Percentiles rank a stretch among this genome's conserved stretches.
phyloP scores from a whole-genome alignment of 169 alveolate genomes.

The Cryptosporidium bovis region DNA sequence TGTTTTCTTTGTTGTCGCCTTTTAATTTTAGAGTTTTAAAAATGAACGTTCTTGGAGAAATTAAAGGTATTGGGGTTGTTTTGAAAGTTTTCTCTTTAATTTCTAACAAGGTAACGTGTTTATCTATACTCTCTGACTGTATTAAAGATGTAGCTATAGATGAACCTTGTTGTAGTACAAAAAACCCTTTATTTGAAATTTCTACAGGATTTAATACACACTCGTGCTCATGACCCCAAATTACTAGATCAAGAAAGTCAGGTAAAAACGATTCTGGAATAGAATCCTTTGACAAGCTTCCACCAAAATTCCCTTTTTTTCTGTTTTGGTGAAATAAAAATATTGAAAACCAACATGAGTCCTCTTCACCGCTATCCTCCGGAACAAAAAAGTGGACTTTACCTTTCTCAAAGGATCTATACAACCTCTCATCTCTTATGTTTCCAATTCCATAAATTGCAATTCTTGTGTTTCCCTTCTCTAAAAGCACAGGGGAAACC shows the following conservation, averaged over 20 bases:
- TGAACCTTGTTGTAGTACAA: constrained; percentile 92
- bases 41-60: constrained; percentile 89
- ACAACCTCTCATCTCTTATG: constrained; percentile 93
- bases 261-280: constrained; percentile 90
- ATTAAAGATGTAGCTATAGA: constrained; percentile 94
- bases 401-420: constrained; percentile 88
- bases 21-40: constrained; percentile 66
- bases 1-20: background rate
- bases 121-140: constrained; percentile 90
- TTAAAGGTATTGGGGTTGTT: constrained; percentile 88
- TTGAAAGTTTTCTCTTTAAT: constrained; percentile 84
- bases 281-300: constrained; percentile 86
- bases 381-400: constrained; percentile 91
- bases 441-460: constrained; percentile 97
- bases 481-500: constrained; percentile 89
- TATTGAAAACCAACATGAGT: constrained; percentile 88
- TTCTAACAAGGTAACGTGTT: constrained; percentile 90
- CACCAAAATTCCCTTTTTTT: constrained; percentile 87
- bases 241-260: constrained; percentile 87
- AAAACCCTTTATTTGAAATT: constrained; percentile 85
- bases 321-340: constrained; percentile 95
- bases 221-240: constrained; percentile 98
- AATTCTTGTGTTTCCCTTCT: constrained; percentile 89
- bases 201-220: constrained; percentile 85
- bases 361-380: constrained; percentile 67